Evolutionary conservation across 169 alveolate species (phyloP).

Genomic region (Plasmodium malariae): DNA sequence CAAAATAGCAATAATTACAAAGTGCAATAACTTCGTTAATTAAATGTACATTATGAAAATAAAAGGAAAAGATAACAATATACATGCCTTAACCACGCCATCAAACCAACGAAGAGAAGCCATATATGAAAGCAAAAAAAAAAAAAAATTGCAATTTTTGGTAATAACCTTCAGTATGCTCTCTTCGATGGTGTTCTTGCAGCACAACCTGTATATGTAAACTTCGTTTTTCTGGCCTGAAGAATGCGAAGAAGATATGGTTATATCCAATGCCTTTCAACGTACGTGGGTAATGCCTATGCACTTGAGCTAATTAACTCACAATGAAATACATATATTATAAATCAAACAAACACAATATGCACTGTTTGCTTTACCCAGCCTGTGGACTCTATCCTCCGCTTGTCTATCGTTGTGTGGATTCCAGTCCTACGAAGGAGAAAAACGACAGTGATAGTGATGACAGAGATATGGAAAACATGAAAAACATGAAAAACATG

Average conservation of each 20-base stretch:
- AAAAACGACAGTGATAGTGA: background rate
- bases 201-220: constrained; percentile 91
- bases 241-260: background rate
- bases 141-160: no score
- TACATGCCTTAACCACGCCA: no score
- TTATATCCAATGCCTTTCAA: background rate
- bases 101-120: no score
- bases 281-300: no score
- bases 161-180: constrained; percentile 87
- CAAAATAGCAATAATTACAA: no score
- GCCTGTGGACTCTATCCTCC: constrained; percentile 95
- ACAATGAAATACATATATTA: background rate
- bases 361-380: constrained; percentile 79
- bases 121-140: no score
- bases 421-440: constrained; percentile 90
- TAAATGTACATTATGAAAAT: no score
- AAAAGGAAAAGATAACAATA: no score
- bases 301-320: background rate
- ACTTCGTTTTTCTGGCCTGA: constrained; percentile 93
- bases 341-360: background rate
- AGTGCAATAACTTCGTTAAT: background rate
- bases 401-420: constrained; percentile 96
- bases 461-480: background rate
- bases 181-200: constrained; percentile 93
- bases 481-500: no score